These are phyloP conservation scores for Punica granatum DNA, from an alignment of 345 rosid genomes.

Conservation along the genomic window DNA sequence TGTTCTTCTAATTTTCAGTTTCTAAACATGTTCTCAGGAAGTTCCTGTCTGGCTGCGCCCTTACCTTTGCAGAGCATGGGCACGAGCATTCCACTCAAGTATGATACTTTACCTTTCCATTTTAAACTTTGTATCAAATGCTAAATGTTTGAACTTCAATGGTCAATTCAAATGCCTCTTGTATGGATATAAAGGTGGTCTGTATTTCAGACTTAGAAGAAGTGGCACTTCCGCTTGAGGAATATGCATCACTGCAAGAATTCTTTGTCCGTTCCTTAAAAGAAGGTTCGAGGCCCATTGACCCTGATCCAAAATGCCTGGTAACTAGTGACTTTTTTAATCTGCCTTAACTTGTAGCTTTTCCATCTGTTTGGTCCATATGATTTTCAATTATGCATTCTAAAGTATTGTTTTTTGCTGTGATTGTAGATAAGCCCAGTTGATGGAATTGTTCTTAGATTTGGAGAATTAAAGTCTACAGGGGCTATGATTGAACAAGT, in stretches of 20 bases:
- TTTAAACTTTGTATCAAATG: conserved; percentile 7
- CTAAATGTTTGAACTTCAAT: background rate
- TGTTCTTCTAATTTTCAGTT: background rate
- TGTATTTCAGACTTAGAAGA: conserved; percentile 72
- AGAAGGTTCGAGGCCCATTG: conserved; percentile 87
- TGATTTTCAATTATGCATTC: conserved; percentile 2
- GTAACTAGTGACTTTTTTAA: conserved; percentile 70
- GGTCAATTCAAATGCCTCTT: background rate
- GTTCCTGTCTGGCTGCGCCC: conserved; percentile 84
- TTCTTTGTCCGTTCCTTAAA: conserved; percentile 82
- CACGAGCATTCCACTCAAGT: conserved; percentile 94
- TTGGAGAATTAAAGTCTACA: conserved; percentile 71
- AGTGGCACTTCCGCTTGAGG: conserved; percentile 76
- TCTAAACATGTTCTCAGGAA: conserved; percentile 33
- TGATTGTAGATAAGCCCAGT: conserved; percentile 78
- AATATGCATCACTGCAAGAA: conserved; percentile 69
- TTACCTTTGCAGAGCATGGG: conserved; percentile 77
- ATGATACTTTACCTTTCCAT: conserved; percentile 19
- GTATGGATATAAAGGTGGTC: background rate
- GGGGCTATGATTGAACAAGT: conserved; percentile 96
- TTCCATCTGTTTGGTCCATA: conserved; percentile 1
- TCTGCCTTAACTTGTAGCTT: background rate
- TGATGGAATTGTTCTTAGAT: conserved; percentile 76
- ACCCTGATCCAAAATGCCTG: conserved; percentile 79
- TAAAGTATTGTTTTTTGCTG: conserved; percentile 6